Percentiles rank a stretch among this genome's conserved stretches.
Conservation (phyloP, 2,329 filamentous ascomycete species). For the Beauveria pseudobassiana region DNA sequence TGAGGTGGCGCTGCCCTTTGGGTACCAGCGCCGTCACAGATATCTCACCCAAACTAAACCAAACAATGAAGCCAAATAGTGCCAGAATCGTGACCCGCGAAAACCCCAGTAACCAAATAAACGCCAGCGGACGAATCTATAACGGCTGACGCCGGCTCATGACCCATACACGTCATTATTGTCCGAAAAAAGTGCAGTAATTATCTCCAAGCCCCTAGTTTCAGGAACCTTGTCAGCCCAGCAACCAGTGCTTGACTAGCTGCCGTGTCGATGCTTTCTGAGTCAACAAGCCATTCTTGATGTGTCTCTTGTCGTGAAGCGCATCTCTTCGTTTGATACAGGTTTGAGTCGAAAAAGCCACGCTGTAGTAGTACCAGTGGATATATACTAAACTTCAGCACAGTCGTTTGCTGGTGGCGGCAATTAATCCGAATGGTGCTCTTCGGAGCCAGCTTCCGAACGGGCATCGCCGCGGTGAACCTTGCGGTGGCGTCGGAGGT, state of each 20-base stretch:
- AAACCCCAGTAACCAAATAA: background rate
- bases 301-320: conserved; percentile 5
- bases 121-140: conserved; percentile 6
- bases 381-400: background rate
- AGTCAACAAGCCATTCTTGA: conserved; percentile 3
- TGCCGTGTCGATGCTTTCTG: background rate
- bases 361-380: background rate
- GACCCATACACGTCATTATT: background rate
- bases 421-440: conserved; percentile 50
- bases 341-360: background rate
- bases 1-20: conserved; percentile 8
- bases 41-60: background rate
- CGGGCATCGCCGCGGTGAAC: conserved; percentile 70
- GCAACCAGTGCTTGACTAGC: background rate
- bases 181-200: background rate
- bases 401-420: background rate
- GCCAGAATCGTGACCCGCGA: background rate
- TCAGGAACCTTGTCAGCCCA: background rate
- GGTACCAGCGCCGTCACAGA: conserved; percentile 7
- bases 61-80: background rate
- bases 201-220: background rate
- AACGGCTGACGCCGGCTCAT: background rate
- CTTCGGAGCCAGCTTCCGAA: conserved; percentile 57
- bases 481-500: conserved; percentile 88
- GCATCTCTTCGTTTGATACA: background rate